Percentiles rank a stretch among this genome's conserved stretches.
Evolutionary conservation across 768 basidiomycete genomes (phyloP).

Genomic region (Boletus reticuloceps): DNA sequence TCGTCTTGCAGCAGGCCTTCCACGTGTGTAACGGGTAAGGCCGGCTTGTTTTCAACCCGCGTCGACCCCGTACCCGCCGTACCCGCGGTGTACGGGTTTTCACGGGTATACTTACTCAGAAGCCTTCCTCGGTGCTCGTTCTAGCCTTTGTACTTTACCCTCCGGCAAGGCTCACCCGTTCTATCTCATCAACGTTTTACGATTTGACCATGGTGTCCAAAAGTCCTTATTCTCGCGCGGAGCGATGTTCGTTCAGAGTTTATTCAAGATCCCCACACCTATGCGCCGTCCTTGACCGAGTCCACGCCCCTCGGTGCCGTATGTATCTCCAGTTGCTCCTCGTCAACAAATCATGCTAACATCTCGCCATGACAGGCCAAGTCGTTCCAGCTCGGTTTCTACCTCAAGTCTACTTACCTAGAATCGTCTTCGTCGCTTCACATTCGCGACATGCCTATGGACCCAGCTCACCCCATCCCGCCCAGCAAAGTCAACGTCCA

Average conservation of each 20-base stretch:
- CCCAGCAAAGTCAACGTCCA: conserved; percentile 69
- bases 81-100: too few relatives aligned
- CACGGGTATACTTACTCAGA: too few relatives aligned
- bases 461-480: conserved; percentile 54
- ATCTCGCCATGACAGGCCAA: conserved; percentile 45
- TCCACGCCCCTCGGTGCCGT: conserved; percentile 80
- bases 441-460: conserved; percentile 64
- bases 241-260: conserved; percentile 72
- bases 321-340: background rate
- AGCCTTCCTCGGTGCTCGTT: too few relatives aligned
- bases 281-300: conserved; percentile 59
- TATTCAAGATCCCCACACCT: conserved; percentile 69
- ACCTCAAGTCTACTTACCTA: conserved; percentile 66
- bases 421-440: conserved; percentile 61
- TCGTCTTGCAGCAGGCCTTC: too few relatives aligned
- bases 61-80: too few relatives aligned
- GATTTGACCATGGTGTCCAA: conserved; percentile 18
- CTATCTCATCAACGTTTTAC: conserved; percentile 4
- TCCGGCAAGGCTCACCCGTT: too few relatives aligned
- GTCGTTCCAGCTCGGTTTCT: conserved; percentile 61
- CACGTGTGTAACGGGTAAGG: too few relatives aligned
- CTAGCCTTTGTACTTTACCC: too few relatives aligned
- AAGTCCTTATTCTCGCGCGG: conserved; percentile 70
- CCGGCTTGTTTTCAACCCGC: too few relatives aligned
- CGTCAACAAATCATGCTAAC: conserved; percentile 4